Base-by-base conservation (phyloP, 2,329 filamentous ascomycete genomes). In the Plenodomus biglobosus region DNA sequence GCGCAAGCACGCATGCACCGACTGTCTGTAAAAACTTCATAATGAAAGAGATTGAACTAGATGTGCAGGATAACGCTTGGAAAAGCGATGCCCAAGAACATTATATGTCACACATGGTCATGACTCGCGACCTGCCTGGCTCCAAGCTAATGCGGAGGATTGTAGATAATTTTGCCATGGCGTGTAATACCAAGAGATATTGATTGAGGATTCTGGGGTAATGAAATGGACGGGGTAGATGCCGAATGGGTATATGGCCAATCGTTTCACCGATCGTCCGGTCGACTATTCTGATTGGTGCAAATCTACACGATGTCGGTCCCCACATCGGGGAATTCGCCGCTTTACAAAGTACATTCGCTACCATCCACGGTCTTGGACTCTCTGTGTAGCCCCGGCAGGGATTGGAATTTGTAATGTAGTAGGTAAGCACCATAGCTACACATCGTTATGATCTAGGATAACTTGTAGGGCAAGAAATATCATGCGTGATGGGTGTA, bases 21-120 rank as follows among this genome's bases (percentile, higher is more conserved):
- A 62, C 15, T 6, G 52, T 42, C 1, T 53, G 48, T 30, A 58
- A 22, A 34, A 62, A 53, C 46, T 46, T 58, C 55, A 62, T 61
- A 1, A 7, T 50, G 34, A 22, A 21, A 32, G 13, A 6, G 27
- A 32, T 32, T 6, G 11, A 15, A 11, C 27, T 32, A 3, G 13
- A 32, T 15, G 13, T 6, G 3, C 3, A 32, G 8, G 11, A 15
- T 3, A 32, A 32, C 3, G 3, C 27, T 8, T 32, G 27, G 15
- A 8, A 11, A 32, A 15, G 13, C 27, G 27, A 15, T 15, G 11
- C 13, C 15, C 11, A 3, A 15, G 13, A 32, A 15, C 13, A 3
- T 32, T 32, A 32, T 32, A 32, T 10, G 8, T 15, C 27, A 3
- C 11, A 32, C 27, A 15, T 11, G 27, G 15, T 3, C 8, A 11